phyloP scores from a whole-genome alignment of 257 asterid species.

The Jacaranda mimosifolia region DNA sequence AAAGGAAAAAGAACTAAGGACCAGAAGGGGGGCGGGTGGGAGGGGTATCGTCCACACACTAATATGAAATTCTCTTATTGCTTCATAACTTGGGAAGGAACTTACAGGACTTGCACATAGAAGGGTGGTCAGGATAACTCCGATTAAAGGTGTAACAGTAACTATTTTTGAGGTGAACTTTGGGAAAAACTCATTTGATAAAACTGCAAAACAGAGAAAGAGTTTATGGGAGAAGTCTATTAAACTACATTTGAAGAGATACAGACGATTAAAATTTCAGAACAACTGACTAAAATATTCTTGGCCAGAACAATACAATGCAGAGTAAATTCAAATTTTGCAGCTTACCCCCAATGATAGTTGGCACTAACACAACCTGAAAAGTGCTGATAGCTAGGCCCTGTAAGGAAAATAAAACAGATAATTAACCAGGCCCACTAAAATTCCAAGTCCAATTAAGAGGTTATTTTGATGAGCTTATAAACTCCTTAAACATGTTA shows the following conservation, averaged over 20 bases:
- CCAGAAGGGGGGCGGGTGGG: too few species aligned
- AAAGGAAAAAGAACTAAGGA: too few species aligned
- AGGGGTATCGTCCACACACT: background rate
- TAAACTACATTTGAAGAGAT: background rate
- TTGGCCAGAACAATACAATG: slow-evolving; percentile 8
- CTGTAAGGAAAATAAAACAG: slow-evolving; percentile 48
- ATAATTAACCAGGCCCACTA: slow-evolving; percentile 3
- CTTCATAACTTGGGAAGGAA: slow-evolving; percentile 40
- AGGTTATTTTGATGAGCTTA: too few species aligned
- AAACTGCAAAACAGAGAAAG: slow-evolving; percentile 64
- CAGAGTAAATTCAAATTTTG: slow-evolving; percentile 26
- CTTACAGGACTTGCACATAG: slow-evolving; percentile 99
- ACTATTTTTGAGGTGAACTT: slow-evolving; percentile 87
- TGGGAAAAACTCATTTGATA: slow-evolving; percentile 86
- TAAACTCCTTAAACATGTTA: too few species aligned
- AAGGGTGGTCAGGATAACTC: slow-evolving; percentile 91
- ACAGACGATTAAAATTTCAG: slow-evolving; percentile 21
- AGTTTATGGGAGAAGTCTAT: background rate
- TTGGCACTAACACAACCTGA: slow-evolving; percentile 95
- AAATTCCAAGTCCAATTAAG: background rate
- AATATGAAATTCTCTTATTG: slow-evolving; percentile 5
- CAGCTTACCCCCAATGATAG: slow-evolving; percentile 88
- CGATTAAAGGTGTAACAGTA: slow-evolving; percentile 83
- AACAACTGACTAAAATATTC: slow-evolving; percentile 9
- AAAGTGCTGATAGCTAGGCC: slow-evolving; percentile 97